Percentiles rank a stretch among this genome's conserved stretches.
phyloP scores from a whole-genome alignment of 495 filamentous ascomycete species.

The Hypoxylon lienhwacheense region DNA sequence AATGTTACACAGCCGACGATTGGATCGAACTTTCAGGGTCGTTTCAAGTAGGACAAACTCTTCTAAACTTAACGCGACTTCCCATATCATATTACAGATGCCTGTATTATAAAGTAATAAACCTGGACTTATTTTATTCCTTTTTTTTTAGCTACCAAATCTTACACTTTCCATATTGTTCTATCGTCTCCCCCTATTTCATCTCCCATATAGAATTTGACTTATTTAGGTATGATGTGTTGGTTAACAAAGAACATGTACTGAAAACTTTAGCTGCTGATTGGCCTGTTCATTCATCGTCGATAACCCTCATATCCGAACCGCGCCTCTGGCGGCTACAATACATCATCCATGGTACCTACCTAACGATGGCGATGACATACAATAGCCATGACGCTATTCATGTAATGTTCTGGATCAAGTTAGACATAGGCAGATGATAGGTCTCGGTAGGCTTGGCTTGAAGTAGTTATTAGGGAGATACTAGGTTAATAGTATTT shows the following conservation, averaged over 20 bases:
- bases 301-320: background rate
- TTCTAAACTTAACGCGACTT: constrained; percentile 17
- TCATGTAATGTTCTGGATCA: too few species aligned
- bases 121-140: background rate
- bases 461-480: too few species aligned
- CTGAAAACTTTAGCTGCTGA: background rate
- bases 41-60: constrained; percentile 21
- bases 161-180: background rate
- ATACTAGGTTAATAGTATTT: too few species aligned
- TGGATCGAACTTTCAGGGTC: constrained; percentile 17
- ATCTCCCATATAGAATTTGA: background rate
- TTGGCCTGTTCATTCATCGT: constrained; percentile 12
- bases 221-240: constrained; percentile 34
- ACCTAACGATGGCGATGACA: constrained; percentile 21
- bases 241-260: constrained; percentile 12
- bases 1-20: constrained; percentile 11
- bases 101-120: constrained; percentile 1
- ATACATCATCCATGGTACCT: constrained; percentile 8
- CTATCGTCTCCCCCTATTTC: background rate
- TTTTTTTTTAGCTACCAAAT: background rate
- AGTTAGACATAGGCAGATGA: too few species aligned
- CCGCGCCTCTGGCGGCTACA: constrained; percentile 25
- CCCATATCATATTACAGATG: constrained; percentile 7
- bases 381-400: constrained; percentile 10
- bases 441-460: too few species aligned